Conservation (phyloP, 2,329 filamentous ascomycete genomes). For the Hypoxylon sp. region DNA sequence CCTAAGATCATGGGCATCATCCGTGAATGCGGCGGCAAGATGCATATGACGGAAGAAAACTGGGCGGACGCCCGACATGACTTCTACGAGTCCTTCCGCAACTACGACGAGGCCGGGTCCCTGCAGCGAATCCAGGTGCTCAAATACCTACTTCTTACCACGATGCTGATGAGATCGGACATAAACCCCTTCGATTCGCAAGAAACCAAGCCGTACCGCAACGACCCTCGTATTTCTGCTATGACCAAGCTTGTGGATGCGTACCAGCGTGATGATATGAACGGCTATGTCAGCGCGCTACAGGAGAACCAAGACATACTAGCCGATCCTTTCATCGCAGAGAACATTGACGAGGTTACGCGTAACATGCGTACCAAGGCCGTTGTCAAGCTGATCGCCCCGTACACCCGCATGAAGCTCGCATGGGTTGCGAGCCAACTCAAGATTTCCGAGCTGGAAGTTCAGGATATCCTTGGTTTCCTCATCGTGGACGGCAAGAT, state of each 20-base stretch:
- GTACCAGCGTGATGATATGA: constrained; percentile 94
- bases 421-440: constrained; percentile 88
- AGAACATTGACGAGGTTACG: constrained; percentile 99
- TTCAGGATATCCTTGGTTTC: constrained; percentile 94
- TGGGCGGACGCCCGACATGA: constrained; percentile 97
- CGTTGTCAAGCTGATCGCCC: constrained; percentile 89
- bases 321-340: constrained; percentile 92
- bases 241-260: constrained; percentile 98
- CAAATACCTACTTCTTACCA: constrained; percentile 94
- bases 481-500: constrained; percentile 91
- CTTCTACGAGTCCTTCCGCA: constrained; percentile 98
- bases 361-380: constrained; percentile 98
- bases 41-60: constrained; percentile 99
- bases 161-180: constrained; percentile 97
- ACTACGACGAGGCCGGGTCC: constrained; percentile 97
- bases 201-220: constrained; percentile 98
- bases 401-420: constrained; percentile 91
- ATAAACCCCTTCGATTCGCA: constrained; percentile 99
- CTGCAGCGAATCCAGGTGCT: constrained; percentile 96
- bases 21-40: constrained; percentile 97
- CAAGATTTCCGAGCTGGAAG: constrained; percentile 86
- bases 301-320: constrained; percentile 88
- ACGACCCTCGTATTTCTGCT: constrained; percentile 90
- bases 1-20: constrained; percentile 99
- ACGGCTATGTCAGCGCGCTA: constrained; percentile 87